Evolutionary conservation across 345 rosid species (phyloP).

Genomic region (Dimocarpus longan): DNA sequence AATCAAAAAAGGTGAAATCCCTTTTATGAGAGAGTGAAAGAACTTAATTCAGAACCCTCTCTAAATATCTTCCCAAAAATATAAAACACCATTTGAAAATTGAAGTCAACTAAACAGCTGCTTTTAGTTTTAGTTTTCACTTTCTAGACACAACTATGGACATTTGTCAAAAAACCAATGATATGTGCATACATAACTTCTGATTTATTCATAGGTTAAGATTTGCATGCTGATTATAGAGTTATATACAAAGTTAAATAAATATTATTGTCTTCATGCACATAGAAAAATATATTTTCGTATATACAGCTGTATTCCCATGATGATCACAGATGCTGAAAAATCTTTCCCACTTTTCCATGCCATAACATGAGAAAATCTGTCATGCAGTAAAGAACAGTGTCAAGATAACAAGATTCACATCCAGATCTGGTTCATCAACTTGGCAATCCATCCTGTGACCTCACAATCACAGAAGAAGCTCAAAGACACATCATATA

Average conservation of each 20-base stretch:
- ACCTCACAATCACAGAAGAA: constrained; percentile 26
- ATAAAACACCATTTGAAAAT: background rate
- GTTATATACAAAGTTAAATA: too few relatives aligned
- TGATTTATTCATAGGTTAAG: background rate
- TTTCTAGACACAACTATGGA: background rate
- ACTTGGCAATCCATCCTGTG: constrained; percentile 28
- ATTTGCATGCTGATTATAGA: background rate
- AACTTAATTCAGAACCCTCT: background rate
- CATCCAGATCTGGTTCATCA: constrained; percentile 15
- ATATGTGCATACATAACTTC: too few relatives aligned
- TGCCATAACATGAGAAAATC: background rate
- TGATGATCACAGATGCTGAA: background rate
- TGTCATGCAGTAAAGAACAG: background rate
- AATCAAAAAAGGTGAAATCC: background rate
- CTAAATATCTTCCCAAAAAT: background rate
- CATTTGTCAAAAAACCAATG: constrained; percentile 1
- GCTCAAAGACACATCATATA: constrained; percentile 27
- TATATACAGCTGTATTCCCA: background rate
- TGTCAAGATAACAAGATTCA: background rate
- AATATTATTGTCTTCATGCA: background rate
- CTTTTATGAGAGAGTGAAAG: background rate
- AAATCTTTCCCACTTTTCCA: background rate
- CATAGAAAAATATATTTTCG: background rate
- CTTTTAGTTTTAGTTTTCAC: background rate
- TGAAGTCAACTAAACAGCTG: background rate